Conservation (phyloP, 2,329 filamentous ascomycete species). For the Aspergillus chevalieri region DNA sequence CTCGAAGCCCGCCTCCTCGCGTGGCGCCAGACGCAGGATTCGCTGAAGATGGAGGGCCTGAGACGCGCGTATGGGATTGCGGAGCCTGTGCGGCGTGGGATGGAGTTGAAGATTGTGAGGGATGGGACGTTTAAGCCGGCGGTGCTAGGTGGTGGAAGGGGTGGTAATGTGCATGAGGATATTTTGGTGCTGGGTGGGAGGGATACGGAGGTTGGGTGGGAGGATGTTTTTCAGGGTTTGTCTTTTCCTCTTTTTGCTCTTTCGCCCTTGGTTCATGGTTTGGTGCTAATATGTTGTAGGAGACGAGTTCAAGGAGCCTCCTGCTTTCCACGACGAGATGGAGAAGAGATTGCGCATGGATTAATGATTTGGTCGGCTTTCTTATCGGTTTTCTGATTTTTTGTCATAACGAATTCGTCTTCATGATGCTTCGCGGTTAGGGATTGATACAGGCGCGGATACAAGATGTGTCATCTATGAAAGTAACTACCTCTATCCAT, state of each 20-base stretch:
- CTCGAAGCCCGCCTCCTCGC: constrained; percentile 82
- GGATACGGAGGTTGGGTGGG: constrained; percentile 77
- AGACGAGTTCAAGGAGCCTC: constrained; percentile 63
- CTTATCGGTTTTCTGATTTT: neutral
- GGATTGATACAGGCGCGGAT: neutral
- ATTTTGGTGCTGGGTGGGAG: constrained; percentile 64
- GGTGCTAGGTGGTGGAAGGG: constrained; percentile 54
- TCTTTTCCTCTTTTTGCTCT: constrained; percentile 12
- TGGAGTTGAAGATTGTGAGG: constrained; percentile 87
- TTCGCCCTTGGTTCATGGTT: constrained; percentile 4
- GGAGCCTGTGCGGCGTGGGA: constrained; percentile 83
- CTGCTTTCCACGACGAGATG: constrained; percentile 85
- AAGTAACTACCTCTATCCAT: neutral
- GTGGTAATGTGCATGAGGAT: constrained; percentile 75
- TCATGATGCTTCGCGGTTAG: neutral
- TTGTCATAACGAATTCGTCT: neutral
- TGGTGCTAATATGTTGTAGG: constrained; percentile 30
- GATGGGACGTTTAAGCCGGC: constrained; percentile 69
- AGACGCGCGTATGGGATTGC: constrained; percentile 84
- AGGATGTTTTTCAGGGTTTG: constrained; percentile 79
- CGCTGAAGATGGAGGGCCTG: constrained; percentile 79
- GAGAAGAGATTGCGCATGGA: constrained; percentile 84
- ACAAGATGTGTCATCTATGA: neutral
- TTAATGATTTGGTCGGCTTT: constrained; percentile 18
- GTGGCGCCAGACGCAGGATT: constrained; percentile 87